Evolutionary conservation across 108 stramenopile genomes (phyloP).

Genomic region (Stephanodiscus triporus): DNA sequence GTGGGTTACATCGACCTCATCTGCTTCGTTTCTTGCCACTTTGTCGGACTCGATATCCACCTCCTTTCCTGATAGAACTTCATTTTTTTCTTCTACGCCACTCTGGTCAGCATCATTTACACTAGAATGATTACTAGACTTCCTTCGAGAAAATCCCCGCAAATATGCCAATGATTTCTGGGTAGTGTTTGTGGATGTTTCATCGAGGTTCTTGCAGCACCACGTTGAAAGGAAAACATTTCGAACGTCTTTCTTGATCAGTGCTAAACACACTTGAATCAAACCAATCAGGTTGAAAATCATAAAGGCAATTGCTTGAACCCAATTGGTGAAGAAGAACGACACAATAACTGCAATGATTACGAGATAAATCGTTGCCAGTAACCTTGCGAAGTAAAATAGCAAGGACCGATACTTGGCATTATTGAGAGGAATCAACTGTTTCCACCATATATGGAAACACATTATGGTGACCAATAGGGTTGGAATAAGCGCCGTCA

Average conservation of each 20-base stretch:
- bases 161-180: neutral
- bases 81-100: neutral
- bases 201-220: constrained; percentile 18
- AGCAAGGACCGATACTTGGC: constrained; percentile 30
- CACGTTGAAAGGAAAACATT: constrained; percentile 31
- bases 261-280: constrained; percentile 30
- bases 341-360: constrained; percentile 29
- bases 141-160: neutral
- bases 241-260: constrained; percentile 35
- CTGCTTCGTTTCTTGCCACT: neutral
- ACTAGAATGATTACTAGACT: neutral
- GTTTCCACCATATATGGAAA: constrained; percentile 36
- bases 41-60: neutral
- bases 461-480: constrained; percentile 12
- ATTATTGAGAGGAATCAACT: constrained; percentile 26
- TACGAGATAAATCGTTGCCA: constrained; percentile 32
- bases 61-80: neutral
- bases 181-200: neutral
- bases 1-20: neutral
- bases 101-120: neutral
- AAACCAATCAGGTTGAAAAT: constrained; percentile 37
- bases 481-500: constrained; percentile 34
- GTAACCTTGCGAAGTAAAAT: constrained; percentile 37
- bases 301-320: constrained; percentile 38
- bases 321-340: constrained; percentile 36